Evolutionary conservation across 306 rosid species (phyloP).

Genomic region (Quercus mongolica): DNA sequence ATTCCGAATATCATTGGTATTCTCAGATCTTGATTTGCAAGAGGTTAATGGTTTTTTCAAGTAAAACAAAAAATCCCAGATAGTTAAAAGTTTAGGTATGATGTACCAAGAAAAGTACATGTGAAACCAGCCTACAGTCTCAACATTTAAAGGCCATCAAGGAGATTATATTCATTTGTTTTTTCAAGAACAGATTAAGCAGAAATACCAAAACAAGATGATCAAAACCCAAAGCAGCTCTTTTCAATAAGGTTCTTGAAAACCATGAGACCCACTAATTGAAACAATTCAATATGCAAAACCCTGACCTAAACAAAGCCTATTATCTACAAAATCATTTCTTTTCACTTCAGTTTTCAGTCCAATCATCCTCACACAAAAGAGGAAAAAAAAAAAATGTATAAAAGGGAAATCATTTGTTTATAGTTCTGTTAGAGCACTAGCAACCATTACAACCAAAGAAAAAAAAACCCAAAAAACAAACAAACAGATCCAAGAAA

Average conservation of each 20-base stretch:
- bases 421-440: constrained; percentile 1
- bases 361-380: not conserved
- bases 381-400: not conserved
- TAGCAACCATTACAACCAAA: not conserved
- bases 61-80: not conserved
- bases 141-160: not conserved
- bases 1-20: not conserved
- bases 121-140: not conserved
- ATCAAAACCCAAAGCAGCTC: not conserved
- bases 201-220: not conserved
- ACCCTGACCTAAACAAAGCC: not conserved
- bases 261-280: not conserved
- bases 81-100: not conserved
- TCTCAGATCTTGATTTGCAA: not conserved
- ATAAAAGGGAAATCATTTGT: not conserved
- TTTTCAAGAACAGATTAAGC: not conserved
- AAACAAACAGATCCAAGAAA: constrained; percentile 27
- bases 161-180: not conserved
- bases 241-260: not conserved
- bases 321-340: not conserved
- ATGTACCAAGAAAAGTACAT: not conserved
- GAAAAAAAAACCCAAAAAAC: not conserved
- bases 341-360: not conserved
- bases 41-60: not conserved
- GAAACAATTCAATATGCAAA: not conserved